Evolutionary conservation across 1,284 basidiomycete genomes (phyloP).

Genomic region (Trichosporon faecale): DNA sequence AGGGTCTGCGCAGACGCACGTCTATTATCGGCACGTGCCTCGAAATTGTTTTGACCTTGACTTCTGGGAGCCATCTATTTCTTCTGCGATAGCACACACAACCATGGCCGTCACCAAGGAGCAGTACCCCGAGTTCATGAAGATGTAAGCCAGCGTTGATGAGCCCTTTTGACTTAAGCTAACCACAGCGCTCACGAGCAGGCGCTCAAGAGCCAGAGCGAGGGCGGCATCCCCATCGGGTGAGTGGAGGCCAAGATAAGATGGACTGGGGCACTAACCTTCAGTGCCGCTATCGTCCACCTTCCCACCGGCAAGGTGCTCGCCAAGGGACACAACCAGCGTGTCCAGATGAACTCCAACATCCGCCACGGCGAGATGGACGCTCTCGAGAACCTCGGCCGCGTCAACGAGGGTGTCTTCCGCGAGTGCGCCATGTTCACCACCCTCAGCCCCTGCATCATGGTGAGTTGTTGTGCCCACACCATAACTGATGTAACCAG

Average conservation of each 20-base stretch:
- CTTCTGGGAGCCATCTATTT: no score
- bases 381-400: constrained; percentile 40
- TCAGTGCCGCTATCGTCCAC: constrained; percentile 36
- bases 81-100: not conserved
- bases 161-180: not conserved
- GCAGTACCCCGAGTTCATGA: constrained; percentile 33
- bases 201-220: constrained; percentile 30
- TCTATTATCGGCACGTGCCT: not conserved
- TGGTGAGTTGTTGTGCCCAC: constrained; percentile 22
- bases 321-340: constrained; percentile 39
- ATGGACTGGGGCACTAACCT: not conserved
- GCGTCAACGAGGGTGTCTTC: constrained; percentile 29
- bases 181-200: constrained; percentile 32
- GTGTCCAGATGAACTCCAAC: constrained; percentile 36
- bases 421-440: constrained; percentile 40
- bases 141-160: constrained; percentile 24
- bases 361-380: constrained; percentile 40
- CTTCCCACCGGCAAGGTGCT: constrained; percentile 37
- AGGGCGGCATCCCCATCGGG: constrained; percentile 47
- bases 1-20: not conserved
- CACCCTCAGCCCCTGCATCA: constrained; percentile 37
- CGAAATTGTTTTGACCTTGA: not conserved
- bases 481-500: constrained; percentile 11
- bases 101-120: constrained; percentile 26
- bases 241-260: constrained; percentile 10